phyloP scores from a whole-genome alignment of 1,139 yeast species.

The Hansenula lynferdii region DNA sequence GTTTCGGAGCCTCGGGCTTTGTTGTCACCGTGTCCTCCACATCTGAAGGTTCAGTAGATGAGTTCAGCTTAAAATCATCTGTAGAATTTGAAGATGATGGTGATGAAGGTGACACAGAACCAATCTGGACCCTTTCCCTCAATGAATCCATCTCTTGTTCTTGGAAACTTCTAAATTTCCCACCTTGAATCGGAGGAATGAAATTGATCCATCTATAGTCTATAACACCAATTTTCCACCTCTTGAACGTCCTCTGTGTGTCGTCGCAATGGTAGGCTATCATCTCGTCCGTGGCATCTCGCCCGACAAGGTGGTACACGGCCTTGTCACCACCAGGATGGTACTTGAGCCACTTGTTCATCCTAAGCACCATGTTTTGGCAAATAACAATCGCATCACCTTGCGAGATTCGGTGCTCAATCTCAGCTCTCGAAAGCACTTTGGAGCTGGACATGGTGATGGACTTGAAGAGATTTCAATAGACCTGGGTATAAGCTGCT shows the following conservation, averaged over 20 bases:
- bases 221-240: constrained; percentile 61
- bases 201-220: constrained; percentile 65
- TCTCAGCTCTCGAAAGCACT: constrained; percentile 27
- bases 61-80: constrained; percentile 1
- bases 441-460: constrained; percentile 16
- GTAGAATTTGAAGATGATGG: background rate
- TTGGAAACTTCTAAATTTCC: constrained; percentile 35
- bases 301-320: constrained; percentile 76
- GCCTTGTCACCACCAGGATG: constrained; percentile 95
- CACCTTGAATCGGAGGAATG: constrained; percentile 90
- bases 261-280: constrained; percentile 70
- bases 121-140: background rate
- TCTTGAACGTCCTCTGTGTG: constrained; percentile 43
- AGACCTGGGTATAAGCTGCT: background rate
- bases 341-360: constrained; percentile 62
- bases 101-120: background rate
- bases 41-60: constrained; percentile 15
- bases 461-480: too few relatives aligned
- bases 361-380: constrained; percentile 52
- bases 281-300: constrained; percentile 92
- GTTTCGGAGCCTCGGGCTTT: background rate
- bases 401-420: constrained; percentile 52
- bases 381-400: constrained; percentile 73
- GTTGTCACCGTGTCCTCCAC: constrained; percentile 6
- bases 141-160: constrained; percentile 11